These are phyloP conservation scores for Pezicula carpinea DNA, from an alignment of 2,329 filamentous ascomycete species.

Conservation along the genomic window DNA sequence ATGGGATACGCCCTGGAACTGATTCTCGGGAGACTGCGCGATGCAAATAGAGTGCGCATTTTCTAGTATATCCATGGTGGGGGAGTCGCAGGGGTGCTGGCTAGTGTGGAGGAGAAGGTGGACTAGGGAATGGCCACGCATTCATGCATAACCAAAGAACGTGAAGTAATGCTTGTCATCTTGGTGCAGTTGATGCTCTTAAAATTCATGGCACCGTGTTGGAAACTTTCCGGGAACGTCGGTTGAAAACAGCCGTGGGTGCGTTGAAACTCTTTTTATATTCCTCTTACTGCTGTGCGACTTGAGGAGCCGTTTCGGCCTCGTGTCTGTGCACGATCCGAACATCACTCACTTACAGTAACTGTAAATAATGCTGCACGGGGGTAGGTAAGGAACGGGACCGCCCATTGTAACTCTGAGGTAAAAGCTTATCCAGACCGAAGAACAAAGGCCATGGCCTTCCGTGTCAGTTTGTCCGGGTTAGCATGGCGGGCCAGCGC, in stretches of 20 bases:
- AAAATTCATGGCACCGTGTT: conserved; percentile 10
- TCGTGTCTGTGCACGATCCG: conserved; percentile 27
- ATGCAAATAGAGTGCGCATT: conserved; percentile 25
- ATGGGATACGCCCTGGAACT: conserved; percentile 23
- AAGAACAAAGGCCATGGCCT: conserved; percentile 3
- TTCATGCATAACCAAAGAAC: conserved; percentile 32
- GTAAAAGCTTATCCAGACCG: conserved; percentile 16
- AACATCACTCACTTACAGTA: conserved; percentile 20
- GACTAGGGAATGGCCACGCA: conserved; percentile 26
- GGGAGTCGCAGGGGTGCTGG: conserved; percentile 20
- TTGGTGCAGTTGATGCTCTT: conserved; percentile 11
- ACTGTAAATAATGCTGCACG: conserved; percentile 9
- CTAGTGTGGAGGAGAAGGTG: conserved; percentile 22
- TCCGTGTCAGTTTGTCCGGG: conserved; percentile 6
- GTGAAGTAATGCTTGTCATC: conserved; percentile 20
- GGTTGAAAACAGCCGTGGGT: conserved; percentile 26
- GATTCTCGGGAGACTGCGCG: conserved; percentile 29
- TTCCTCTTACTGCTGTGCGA: conserved; percentile 24
- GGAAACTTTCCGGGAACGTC: conserved; percentile 15
- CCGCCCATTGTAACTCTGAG: conserved; percentile 10
- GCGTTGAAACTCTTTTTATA: conserved; percentile 29
- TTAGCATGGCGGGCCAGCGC: conserved; percentile 17
- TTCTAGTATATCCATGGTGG: conserved; percentile 18
- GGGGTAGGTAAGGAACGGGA: no score
- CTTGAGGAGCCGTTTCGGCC: conserved; percentile 25